phyloP scores from a whole-genome alignment of 257 asterid genomes.

The Nicotiana knightiana region DNA sequence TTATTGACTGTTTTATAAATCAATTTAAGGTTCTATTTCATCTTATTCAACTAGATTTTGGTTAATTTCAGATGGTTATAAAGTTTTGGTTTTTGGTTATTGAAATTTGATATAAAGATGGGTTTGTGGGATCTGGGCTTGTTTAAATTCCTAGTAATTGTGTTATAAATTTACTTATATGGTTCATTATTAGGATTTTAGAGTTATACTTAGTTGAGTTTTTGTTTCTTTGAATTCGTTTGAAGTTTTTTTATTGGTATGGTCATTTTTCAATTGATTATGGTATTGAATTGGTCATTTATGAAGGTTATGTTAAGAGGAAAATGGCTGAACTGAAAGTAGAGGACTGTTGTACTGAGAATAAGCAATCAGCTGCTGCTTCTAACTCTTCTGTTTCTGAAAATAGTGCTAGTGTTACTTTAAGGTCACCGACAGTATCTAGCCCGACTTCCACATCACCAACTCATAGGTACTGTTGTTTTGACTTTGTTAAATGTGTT shows the following conservation, averaged over 20 bases:
- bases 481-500: neutral
- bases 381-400: conserved; percentile 91
- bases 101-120: conserved; percentile 21
- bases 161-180: neutral
- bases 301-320: conserved; percentile 33
- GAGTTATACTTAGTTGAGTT: conserved; percentile 11
- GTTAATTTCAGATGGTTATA: neutral
- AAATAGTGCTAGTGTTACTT: conserved; percentile 51
- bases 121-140: conserved; percentile 49
- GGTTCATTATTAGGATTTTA: conserved; percentile 14
- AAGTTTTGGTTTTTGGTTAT: conserved; percentile 16
- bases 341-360: conserved; percentile 49
- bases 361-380: conserved; percentile 62
- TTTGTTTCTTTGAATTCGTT: conserved; percentile 8
- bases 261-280: conserved; percentile 15
- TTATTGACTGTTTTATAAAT: neutral
- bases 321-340: conserved; percentile 64
- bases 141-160: conserved; percentile 21
- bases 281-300: conserved; percentile 12
- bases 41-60: neutral
- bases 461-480: conserved; percentile 53
- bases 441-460: conserved; percentile 77
- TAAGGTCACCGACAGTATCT: conserved; percentile 59
- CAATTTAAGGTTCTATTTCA: neutral
- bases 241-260: conserved; percentile 13